Evolutionary conservation across 1,284 basidiomycete species (phyloP).

Genomic region (Cutaneotrichosporon spelunceum): DNA sequence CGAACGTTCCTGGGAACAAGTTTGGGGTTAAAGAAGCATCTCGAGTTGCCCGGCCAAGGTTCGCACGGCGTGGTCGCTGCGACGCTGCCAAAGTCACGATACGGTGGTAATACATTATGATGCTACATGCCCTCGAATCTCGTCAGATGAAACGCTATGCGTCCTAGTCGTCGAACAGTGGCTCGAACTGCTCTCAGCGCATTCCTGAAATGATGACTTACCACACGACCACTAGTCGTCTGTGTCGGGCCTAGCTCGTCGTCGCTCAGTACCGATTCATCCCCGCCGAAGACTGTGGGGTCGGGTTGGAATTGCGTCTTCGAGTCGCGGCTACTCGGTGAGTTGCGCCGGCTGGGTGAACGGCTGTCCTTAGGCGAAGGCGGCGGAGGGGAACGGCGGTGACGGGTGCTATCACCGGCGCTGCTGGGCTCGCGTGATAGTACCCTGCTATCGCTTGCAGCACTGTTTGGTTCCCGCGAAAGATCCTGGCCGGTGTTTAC

Average conservation of each 20-base stretch:
- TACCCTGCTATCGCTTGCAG: not conserved
- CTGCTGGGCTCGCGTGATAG: not conserved
- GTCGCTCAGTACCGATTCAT: slow-evolving; percentile 8
- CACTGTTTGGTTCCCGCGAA: not conserved
- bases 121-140: not conserved
- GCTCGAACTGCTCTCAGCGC: slow-evolving; percentile 6
- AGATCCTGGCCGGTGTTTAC: not conserved
- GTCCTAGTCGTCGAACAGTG: slow-evolving; percentile 8
- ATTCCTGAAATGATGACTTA: not conserved
- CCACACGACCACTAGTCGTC: slow-evolving; percentile 13
- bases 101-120: not conserved
- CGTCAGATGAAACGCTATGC: not conserved
- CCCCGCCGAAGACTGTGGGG: slow-evolving; percentile 8
- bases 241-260: slow-evolving; percentile 18
- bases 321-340: not conserved
- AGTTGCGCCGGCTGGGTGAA: not conserved
- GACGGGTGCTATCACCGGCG: not conserved
- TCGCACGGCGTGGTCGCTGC: not conserved
- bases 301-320: slow-evolving; percentile 7
- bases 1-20: not conserved
- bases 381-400: not conserved
- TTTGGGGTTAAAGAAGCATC: not conserved
- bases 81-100: not conserved
- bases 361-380: slow-evolving; percentile 1
- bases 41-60: not conserved